Evolutionary conservation across 2,329 filamentous ascomycete species (phyloP), one percentile per base, ranked within the genome.

Genomic region (Magnaporthales sp.): DNA sequence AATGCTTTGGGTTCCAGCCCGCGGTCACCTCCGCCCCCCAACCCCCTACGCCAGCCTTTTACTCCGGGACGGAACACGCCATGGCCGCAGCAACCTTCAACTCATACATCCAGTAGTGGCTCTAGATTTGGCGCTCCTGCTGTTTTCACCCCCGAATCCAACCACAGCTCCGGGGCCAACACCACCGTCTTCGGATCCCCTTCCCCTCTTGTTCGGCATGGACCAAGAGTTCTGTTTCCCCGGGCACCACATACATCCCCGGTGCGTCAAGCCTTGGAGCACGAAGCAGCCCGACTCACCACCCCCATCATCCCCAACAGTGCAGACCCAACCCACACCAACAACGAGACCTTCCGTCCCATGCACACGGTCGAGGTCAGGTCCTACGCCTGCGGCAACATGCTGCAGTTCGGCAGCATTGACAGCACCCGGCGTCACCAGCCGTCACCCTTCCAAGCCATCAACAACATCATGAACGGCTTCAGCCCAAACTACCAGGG

Each of bases 401-500:
- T n/a, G n/a, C n/a, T n/a, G n/a, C n/a, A n/a, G n/a, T n/a, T n/a
- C n/a, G n/a, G n/a, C n/a, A n/a, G n/a, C n/a, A 29, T 7, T 22
- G 13, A 19, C 30, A 22, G 60, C 60, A 26, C 6, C 27, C 26
- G 30, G 30, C 30, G 7, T 11, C 9, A 32, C 7, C 5, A 22
- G 29, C n/a, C 54, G 10, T 27, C 62, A 11, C 46, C 10, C 26
- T 19, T 30, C 30, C n/a, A 29, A 22, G 31, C 31, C 5, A 64
- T 64, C 32, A 38, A 32, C 11, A 54, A 32, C 64, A 65, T 61
- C 51, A 60, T 65, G 64, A 68, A 65, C 51, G 74, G 74, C 2
- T 75, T 79, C 67, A 77, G 76, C 1, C 70, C 71, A 10, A 76
- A 76, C 66, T 82, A 82, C 70, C 70, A 70, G 8, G 80, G 80